Evolutionary conservation across 805 yeast genomes (phyloP).

Genomic region (Jamesozyma spencerorum): DNA sequence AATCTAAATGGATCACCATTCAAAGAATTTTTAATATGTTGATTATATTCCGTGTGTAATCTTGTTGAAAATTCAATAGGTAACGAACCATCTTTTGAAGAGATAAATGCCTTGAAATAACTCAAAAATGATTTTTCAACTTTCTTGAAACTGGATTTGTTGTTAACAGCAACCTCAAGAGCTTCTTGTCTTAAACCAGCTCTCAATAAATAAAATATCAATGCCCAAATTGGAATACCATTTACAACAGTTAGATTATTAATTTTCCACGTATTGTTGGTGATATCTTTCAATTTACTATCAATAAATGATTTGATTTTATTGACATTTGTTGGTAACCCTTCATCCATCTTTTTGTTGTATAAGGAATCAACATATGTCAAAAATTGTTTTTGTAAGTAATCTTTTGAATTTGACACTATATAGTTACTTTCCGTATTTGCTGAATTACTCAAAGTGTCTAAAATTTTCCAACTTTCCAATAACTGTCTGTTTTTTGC

Average conservation of each 20-base stretch:
- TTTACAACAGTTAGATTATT: constrained; percentile 59
- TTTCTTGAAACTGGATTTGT: constrained; percentile 67
- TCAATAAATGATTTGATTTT: constrained; percentile 59
- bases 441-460: constrained; percentile 25
- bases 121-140: constrained; percentile 77
- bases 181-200: constrained; percentile 80
- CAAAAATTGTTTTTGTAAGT: constrained; percentile 69
- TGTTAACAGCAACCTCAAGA: constrained; percentile 50
- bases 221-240: constrained; percentile 90
- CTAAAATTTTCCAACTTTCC: constrained; percentile 66
- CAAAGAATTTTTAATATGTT: constrained; percentile 58
- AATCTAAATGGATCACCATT: constrained; percentile 82
- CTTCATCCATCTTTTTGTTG: constrained; percentile 45
- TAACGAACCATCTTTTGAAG: constrained; percentile 43
- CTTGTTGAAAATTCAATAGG: constrained; percentile 61
- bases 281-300: constrained; percentile 34
- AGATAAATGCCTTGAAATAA: constrained; percentile 63
- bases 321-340: constrained; percentile 61
- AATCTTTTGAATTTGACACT: constrained; percentile 45
- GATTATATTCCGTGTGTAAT: constrained; percentile 72
- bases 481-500: constrained; percentile 59
- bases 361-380: constrained; percentile 62
- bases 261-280: constrained; percentile 40
- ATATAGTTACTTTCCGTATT: constrained; percentile 31
- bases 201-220: constrained; percentile 73